A percentile compares a stretch with the other conserved stretches of the same genome.
Conservation (phyloP, 2,329 filamentous ascomycete genomes). For the Alternaria sp. region DNA sequence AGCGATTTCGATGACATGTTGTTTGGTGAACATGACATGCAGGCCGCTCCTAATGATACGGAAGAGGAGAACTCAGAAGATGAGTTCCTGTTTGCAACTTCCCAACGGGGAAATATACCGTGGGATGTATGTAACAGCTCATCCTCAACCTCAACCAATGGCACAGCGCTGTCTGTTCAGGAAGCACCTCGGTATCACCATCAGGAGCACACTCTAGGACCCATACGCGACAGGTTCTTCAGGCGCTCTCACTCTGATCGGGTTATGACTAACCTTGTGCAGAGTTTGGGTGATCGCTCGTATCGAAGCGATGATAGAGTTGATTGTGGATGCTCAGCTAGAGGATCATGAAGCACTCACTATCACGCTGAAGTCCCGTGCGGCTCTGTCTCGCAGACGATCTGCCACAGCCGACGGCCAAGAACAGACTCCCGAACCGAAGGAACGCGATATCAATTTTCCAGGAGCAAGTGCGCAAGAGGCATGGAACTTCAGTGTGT, state of each 20-base stretch:
- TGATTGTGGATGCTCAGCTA: constrained; percentile 60
- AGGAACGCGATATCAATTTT: constrained; percentile 51
- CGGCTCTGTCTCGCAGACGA: constrained; percentile 28
- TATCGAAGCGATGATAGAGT: constrained; percentile 64
- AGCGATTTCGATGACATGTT: constrained; percentile 40
- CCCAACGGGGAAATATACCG: constrained; percentile 5
- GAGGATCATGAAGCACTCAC: constrained; percentile 54
- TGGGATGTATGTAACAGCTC: constrained; percentile 10
- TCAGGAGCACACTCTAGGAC: not conserved
- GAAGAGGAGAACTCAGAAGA: constrained; percentile 25
- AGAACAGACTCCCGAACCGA: constrained; percentile 20
- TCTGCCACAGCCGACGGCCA: not conserved
- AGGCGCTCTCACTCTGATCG: not conserved
- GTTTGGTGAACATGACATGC: constrained; percentile 27
- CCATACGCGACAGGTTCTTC: constrained; percentile 22
- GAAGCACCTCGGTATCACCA: not conserved
- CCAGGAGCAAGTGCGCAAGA: constrained; percentile 63
- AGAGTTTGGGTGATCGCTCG: constrained; percentile 55
- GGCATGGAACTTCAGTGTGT: constrained; percentile 64
- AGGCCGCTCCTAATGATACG: constrained; percentile 18
- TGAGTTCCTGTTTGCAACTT: constrained; percentile 28
- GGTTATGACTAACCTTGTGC: constrained; percentile 7
- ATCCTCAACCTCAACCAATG: not conserved
- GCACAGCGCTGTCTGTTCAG: not conserved
- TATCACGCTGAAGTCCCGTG: constrained; percentile 56